A percentile compares a stretch with the other conserved stretches of the same genome.
These are phyloP conservation scores for Globisporangium middletonii DNA, from an alignment of 352 stramenopile genomes.

Conservation along the genomic window DNA sequence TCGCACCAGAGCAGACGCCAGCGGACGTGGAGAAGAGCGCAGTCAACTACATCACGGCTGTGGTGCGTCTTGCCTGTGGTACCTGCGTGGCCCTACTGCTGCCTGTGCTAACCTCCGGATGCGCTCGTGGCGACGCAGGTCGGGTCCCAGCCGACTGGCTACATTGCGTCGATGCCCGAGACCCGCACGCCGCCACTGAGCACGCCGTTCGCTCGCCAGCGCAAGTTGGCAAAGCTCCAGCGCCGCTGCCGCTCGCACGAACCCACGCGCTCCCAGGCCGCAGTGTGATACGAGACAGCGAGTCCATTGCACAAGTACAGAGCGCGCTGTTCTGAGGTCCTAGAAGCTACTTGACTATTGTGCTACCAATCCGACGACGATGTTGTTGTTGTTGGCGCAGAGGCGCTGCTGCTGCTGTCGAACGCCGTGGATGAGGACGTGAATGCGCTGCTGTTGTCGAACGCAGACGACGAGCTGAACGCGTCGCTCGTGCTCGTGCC, in stretches of 20 bases:
- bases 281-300: too few relatives aligned
- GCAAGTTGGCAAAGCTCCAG: slow-evolving; percentile 18
- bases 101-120: not conserved
- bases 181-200: slow-evolving; percentile 35
- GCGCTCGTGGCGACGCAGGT: slow-evolving; percentile 6
- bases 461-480: too few relatives aligned
- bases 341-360: too few relatives aligned
- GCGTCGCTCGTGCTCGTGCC: too few relatives aligned
- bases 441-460: too few relatives aligned
- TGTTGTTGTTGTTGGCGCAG: too few relatives aligned
- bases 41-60: slow-evolving; percentile 56
- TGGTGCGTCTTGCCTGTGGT: slow-evolving; percentile 10
- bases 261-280: slow-evolving; percentile 4
- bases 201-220: slow-evolving; percentile 29
- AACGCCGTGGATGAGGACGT: too few relatives aligned
- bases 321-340: too few relatives aligned
- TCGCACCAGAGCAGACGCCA: slow-evolving; percentile 21
- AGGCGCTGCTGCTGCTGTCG: too few relatives aligned
- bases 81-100: not conserved
- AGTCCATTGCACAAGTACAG: too few relatives aligned
- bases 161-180: slow-evolving; percentile 37
- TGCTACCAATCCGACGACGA: too few relatives aligned
- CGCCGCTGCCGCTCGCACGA: slow-evolving; percentile 21
- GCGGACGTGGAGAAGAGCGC: slow-evolving; percentile 40
- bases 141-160: slow-evolving; percentile 50